Evolutionary conservation across 176 grass and related monocot species (phyloP).

Genomic region (Aegilops bicornis): DNA sequence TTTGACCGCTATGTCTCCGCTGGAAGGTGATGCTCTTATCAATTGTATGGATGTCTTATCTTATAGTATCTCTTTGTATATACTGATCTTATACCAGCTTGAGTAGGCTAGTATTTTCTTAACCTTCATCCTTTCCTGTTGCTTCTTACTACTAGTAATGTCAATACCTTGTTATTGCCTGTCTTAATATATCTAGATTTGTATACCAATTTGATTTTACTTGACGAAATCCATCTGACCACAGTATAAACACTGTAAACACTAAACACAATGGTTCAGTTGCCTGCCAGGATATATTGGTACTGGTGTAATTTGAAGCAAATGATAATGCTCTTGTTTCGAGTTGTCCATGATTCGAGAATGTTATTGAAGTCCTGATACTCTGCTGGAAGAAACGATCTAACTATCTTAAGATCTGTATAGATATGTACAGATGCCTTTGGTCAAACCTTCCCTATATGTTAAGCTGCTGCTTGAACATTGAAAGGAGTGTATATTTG

Average conservation of each 20-base stretch:
- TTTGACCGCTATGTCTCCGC: conserved; percentile 14
- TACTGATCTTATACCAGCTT: neutral
- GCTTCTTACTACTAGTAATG: neutral
- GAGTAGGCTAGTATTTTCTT: neutral
- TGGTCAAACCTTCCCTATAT: neutral
- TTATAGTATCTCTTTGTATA: neutral
- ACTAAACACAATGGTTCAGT: neutral
- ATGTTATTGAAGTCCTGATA: neutral
- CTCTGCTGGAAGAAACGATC: neutral
- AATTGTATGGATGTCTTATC: neutral
- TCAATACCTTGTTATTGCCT: neutral
- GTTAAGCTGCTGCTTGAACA: neutral
- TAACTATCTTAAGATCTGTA: neutral
- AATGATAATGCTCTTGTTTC: neutral
- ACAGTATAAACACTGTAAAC: neutral
- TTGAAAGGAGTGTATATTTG: neutral
- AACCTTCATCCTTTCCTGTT: neutral
- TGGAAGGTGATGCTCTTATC: neutral
- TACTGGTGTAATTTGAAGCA: neutral
- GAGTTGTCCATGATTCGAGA: neutral
- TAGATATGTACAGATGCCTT: neutral
- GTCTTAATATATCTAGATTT: neutral
- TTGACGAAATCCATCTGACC: neutral
- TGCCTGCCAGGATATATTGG: neutral
- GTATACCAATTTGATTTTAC: neutral